Evolutionary conservation across 176 grass and related monocot genomes (phyloP), one percentile per base, ranked within the genome.

Genomic region (Rhynchospora pubera): DNA sequence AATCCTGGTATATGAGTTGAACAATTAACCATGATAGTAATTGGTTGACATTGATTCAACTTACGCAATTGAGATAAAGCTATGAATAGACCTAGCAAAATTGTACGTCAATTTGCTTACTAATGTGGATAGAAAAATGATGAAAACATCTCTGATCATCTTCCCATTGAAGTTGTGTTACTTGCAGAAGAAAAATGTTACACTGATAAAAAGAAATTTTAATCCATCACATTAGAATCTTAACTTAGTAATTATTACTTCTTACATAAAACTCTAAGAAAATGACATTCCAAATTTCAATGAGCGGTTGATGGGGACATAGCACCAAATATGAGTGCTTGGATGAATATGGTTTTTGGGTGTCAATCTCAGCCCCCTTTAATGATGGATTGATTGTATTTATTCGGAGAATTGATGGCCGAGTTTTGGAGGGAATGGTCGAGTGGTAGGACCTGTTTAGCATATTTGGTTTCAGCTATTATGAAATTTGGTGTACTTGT

Each of bases 311-410:
- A 80, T 63, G 78, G 78, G 19, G 78, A 80, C 78, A 23, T 62
- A 13, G 30, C 78, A 80, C 78, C 78, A 62, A 80, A 62, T 55
- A 2, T 53, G 72, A 55, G 59, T 80, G 16, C 43, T 80, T 62
- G 55, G 11, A 80, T 46, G 3, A 64, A 32, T 63, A 55, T 34
- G 12, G 72, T 30, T 56, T 63, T 59, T 80, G 32, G 78, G 8
- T 44, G 57, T 80, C 57, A 80, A 80, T 80, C 22, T 62, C 21
- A 63, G 78, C 23, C 78, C 12, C 0, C 63, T 39, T 46, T 44
- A 80, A 30, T 24, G 8, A 61, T 59, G 78, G 46, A 47, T 63
- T 80, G 46, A 47, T 80, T 80, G 28, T 24, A 80, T 80, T 47
- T 55, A 22, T n/a, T 43, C 57, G 5, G 7, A 23, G 13, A 23